Base-by-base conservation (phyloP, 2,329 filamentous ascomycete genomes). In the Mariannaea elegans region DNA sequence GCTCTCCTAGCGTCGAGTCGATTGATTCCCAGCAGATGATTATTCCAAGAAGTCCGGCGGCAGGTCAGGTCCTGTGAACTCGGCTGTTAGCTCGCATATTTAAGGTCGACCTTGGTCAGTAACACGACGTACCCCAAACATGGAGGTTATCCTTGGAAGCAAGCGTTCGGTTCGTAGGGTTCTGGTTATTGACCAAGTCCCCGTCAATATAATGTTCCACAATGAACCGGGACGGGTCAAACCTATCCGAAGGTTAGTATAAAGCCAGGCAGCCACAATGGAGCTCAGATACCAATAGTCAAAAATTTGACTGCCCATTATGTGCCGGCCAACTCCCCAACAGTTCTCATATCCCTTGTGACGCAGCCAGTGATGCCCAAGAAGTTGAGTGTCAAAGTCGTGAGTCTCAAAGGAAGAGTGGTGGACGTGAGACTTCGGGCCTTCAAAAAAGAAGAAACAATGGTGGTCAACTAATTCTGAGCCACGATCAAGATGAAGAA, bases 311-410 rank as follows among this genome's bases (percentile, higher is more conserved):
- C 83, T 87, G 4, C 89, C 89, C 68, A 91, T 80, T 19, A 90
- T 83, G 77, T 92, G 89, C 51, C 90, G 76, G 0, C 90, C 90
- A 0, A 92, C 84, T 2, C 90, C 89, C 90, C 89, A 92, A 64
- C 87, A 88, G 68, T 81, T 85, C 68, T 81, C 81, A 71, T 90
- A 89, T 1, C 84, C 85, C 71, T 87, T 84, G 63, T 84, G 77
- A 2, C 80, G 79, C 61, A 92, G 76, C 86, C 87, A 91, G 69
- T 90, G 83, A 74, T 92, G 90, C 1, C 90, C 90, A 3, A 92
- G 77, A 29, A 86, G 80, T 77, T 92, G 89, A 7, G 86, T 85
- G 70, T 92, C 89, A 66, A 90, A 90, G 72, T 92, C 88, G 67
- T 90, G 85, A 5, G 89, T 88, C 75, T 92, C 90, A 65, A 88